phyloP scores from a whole-genome alignment of 768 basidiomycete genomes.

The Mycena polygramma region DNA sequence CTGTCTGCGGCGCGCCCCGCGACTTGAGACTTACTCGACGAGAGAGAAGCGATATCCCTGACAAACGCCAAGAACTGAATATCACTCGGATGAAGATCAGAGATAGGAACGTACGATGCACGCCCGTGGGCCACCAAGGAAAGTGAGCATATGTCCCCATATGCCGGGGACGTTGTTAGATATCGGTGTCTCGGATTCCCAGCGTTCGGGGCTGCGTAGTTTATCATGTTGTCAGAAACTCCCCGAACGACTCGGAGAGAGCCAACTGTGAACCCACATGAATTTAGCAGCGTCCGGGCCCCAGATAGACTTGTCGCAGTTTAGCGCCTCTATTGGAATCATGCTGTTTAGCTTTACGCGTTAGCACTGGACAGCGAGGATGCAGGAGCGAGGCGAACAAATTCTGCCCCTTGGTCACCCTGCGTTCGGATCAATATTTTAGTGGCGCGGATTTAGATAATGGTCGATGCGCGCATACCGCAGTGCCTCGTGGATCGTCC shows the following conservation, averaged over 20 bases:
- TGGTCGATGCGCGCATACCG: not conserved
- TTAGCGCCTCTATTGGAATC: constrained; percentile 43
- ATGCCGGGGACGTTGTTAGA: constrained; percentile 53
- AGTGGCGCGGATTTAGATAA: not conserved
- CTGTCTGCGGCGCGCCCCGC: not conserved
- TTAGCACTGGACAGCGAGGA: not conserved
- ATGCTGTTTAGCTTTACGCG: not conserved
- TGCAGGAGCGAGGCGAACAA: not conserved
- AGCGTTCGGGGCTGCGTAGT: constrained; percentile 57
- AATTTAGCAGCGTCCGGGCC: constrained; percentile 60
- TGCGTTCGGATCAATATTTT: not conserved
- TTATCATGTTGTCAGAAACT: too few relatives aligned
- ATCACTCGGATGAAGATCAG: not conserved
- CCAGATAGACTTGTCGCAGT: constrained; percentile 56
- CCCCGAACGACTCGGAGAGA: not conserved
- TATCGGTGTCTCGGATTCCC: constrained; percentile 47
- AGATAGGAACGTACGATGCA: constrained; percentile 47
- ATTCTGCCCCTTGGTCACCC: constrained; percentile 19
- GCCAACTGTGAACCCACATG: constrained; percentile 43
- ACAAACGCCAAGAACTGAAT: not conserved
- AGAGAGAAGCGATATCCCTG: constrained; percentile 40
- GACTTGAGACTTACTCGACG: constrained; percentile 1
- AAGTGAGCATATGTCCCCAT: constrained; percentile 54
- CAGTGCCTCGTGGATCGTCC: constrained; percentile 43
- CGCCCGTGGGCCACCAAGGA: constrained; percentile 58